Percentiles rank a stretch among this genome's conserved stretches.
Conservation (phyloP, 805 yeast species). For the Kuraishia ogatae region DNA sequence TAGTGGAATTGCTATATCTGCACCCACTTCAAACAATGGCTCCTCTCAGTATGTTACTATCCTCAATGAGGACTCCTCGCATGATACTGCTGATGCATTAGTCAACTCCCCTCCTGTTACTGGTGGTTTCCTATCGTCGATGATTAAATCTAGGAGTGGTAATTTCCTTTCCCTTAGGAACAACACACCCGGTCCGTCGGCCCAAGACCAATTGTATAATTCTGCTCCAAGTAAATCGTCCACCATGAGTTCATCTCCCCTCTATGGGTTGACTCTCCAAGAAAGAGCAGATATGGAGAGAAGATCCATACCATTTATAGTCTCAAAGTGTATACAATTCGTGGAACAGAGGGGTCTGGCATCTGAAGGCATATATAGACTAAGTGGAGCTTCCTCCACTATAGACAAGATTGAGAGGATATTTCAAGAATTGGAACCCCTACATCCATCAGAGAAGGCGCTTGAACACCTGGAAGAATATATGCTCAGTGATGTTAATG, state of each 20-base stretch:
- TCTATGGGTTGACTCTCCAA: slow-evolving; percentile 47
- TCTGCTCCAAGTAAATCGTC: neutral
- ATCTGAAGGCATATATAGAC: slow-evolving; percentile 83
- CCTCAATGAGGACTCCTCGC: neutral
- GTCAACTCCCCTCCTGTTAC: neutral
- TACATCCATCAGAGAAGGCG: slow-evolving; percentile 21
- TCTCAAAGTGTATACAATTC: slow-evolving; percentile 62
- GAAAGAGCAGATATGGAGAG: slow-evolving; percentile 56
- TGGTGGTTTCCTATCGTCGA: slow-evolving; percentile 7
- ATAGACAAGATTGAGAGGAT: slow-evolving; percentile 31
- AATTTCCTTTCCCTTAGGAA: slow-evolving; percentile 19
- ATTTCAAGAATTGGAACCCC: slow-evolving; percentile 18
- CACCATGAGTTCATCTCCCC: slow-evolving; percentile 14
- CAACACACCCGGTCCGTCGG: neutral
- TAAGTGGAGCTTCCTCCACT: slow-evolving; percentile 75
- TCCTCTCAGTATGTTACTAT: neutral
- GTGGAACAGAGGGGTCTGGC: slow-evolving; percentile 73
- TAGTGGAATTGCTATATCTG: neutral
- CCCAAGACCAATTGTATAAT: slow-evolving; percentile 3
- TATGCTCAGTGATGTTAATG: slow-evolving; percentile 66
- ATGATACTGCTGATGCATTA: neutral
- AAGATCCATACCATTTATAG: slow-evolving; percentile 56
- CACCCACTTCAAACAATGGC: neutral
- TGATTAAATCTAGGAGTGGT: slow-evolving; percentile 38
- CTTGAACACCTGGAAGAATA: slow-evolving; percentile 23